These are phyloP conservation scores for Leishmania lainsoni DNA, from an alignment of 208 protist genomes.

Conservation along the genomic window DNA sequence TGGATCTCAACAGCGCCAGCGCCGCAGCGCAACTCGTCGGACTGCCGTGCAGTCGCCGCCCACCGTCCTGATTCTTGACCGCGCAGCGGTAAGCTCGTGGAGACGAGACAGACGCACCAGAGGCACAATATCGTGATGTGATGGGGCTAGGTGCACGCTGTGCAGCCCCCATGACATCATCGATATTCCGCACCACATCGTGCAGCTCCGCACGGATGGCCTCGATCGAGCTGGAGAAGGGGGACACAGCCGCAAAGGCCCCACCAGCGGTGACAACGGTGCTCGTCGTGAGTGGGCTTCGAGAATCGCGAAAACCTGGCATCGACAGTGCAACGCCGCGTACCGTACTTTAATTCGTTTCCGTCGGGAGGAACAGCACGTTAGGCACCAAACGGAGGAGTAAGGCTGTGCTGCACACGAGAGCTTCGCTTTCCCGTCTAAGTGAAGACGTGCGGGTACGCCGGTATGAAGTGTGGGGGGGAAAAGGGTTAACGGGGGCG, in stretches of 20 bases:
- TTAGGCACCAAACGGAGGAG: neutral
- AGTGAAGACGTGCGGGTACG: neutral
- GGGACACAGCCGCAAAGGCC: neutral
- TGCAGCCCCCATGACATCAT: constrained; percentile 29
- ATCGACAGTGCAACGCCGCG: neutral
- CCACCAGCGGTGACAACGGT: neutral
- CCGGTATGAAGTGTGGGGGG: neutral
- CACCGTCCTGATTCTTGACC: neutral
- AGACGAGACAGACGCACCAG: neutral
- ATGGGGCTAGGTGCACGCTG: neutral
- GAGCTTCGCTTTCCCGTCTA: neutral
- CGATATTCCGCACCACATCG: constrained; percentile 58
- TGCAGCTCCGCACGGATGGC: constrained; percentile 43
- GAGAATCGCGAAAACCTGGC: neutral
- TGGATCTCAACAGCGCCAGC: neutral
- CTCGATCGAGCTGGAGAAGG: constrained; percentile 25
- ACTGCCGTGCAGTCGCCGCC: neutral
- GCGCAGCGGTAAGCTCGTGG: neutral
- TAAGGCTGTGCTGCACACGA: neutral
- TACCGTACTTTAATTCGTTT: neutral
- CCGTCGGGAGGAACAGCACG: neutral
- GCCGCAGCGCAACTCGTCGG: neutral
- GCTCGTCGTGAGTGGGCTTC: neutral
- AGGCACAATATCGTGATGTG: neutral
- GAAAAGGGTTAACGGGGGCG: too few species aligned